Evolutionary conservation across 164 flowering plant genomes (phyloP), one percentile per base, ranked within the genome.

Genomic region (Malania oleifera): DNA sequence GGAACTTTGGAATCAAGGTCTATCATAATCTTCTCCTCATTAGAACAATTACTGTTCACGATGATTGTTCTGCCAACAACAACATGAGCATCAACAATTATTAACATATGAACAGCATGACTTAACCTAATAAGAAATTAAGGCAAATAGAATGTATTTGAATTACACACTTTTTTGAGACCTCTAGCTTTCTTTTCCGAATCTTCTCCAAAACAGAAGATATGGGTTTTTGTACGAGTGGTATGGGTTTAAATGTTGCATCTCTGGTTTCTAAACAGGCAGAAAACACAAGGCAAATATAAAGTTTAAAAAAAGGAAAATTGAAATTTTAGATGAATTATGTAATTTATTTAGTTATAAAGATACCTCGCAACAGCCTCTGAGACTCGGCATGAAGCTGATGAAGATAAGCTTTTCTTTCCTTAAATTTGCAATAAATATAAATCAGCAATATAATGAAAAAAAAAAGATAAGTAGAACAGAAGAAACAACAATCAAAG

Each of bases 121-220:
- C 52, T 15, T 5, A 44, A 39, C 25, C n/a, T 35, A 29, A 17
- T 39, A 17, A 19, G 9, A 31, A 44, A 25, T 14, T 20, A 11
- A 45, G 15, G 5, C n/a, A n/a, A n/a, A n/a, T n/a, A n/a, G n/a
- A n/a, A n/a, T n/a, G n/a, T n/a, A n/a, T n/a, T 22, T 3, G 5
- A 15, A 56, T 27, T 15, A 61, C 88, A 54, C 65, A 92, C 96
- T 69, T 83, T 43, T 73, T 86, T 23, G 73, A 75, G 40, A 93
- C 39, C 63, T 93, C 90, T 27, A 71, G 75, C 75, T 85, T 93
- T 59, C 98, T 76, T 62, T 71, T 73, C 31, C 93, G 74, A 25
- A 93, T 93, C 76, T 86, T 89, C 72, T 86, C 90, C 69, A 90
- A 50, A 38, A 93, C 67, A 1, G 92, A 87, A 29, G 96, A 87